These are phyloP conservation scores for Dalbergia cultrata DNA, from an alignment of 306 rosid species.

Conservation along the genomic window DNA sequence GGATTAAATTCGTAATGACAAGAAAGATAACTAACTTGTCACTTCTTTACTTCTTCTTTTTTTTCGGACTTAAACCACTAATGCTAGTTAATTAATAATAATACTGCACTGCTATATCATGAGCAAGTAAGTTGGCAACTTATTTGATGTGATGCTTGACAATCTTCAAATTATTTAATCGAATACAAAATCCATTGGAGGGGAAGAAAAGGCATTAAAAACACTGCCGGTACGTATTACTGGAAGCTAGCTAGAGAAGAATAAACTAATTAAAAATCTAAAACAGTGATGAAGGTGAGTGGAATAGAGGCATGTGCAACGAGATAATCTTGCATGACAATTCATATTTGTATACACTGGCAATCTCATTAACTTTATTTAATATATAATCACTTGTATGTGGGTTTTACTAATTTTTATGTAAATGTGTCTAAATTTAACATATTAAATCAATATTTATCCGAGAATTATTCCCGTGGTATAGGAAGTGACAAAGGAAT, in stretches of 20 bases:
- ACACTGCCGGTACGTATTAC: conserved; percentile 21
- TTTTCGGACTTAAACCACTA: conserved; percentile 17
- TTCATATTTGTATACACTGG: too few species aligned
- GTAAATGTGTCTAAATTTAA: too few species aligned
- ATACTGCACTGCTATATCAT: conserved; percentile 43
- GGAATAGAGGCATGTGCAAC: conserved; percentile 34
- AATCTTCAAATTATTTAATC: conserved; percentile 41
- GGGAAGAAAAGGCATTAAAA: conserved; percentile 41
- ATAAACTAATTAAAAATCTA: conserved; percentile 38
- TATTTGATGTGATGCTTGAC: conserved; percentile 45
- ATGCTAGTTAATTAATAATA: conserved; percentile 40
- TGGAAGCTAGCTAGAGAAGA: conserved; percentile 36
- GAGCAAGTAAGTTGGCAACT: conserved; percentile 43
- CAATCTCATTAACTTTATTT: too few species aligned
- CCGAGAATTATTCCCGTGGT: neutral
- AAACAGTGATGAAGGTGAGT: conserved; percentile 50
- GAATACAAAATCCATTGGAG: conserved; percentile 43
- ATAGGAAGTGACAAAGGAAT: conserved; percentile 48
- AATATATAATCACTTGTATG: too few species aligned
- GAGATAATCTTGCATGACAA: too few species aligned
- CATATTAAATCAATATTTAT: too few species aligned
- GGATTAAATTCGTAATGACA: conserved; percentile 10
- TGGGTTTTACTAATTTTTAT: too few species aligned
- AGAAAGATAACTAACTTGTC: conserved; percentile 34
- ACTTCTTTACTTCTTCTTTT: neutral